Evolutionary conservation across 2,329 filamentous ascomycete genomes (phyloP).

Genomic region (Colletotrichum magnum): DNA sequence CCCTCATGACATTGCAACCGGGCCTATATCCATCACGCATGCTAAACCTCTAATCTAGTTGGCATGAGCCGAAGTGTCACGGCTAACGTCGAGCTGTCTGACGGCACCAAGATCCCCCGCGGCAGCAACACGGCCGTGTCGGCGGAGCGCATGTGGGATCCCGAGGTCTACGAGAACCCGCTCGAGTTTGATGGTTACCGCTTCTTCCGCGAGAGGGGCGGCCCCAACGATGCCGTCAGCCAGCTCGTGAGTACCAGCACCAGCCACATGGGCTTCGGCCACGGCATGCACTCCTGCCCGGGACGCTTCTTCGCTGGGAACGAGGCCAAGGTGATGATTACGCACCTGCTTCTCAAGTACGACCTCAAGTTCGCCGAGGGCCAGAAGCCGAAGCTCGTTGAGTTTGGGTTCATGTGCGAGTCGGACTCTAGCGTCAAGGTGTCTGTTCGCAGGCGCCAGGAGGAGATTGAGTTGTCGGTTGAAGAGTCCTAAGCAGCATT

Average conservation of each 20-base stretch:
- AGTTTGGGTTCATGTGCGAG: conserved; percentile 11
- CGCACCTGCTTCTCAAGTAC: conserved; percentile 15
- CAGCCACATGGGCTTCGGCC: conserved; percentile 23
- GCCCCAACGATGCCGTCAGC: not conserved
- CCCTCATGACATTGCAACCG: not conserved
- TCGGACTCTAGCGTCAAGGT: not conserved
- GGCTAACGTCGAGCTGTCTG: not conserved
- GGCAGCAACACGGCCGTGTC: conserved; percentile 2
- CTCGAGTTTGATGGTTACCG: conserved; percentile 18
- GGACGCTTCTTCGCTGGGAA: conserved; percentile 24
- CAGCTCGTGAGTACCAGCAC: conserved; percentile 9
- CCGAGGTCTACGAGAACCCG: not conserved
- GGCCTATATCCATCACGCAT: not conserved
- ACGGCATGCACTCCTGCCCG: conserved; percentile 16
- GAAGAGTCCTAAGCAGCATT: not conserved
- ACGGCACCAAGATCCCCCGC: conserved; percentile 2
- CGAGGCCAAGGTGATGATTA: conserved; percentile 13
- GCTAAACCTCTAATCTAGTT: not conserved
- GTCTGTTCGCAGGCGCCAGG: not conserved
- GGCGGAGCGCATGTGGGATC: conserved; percentile 20
- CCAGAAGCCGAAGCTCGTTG: conserved; percentile 9
- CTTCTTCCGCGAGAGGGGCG: conserved; percentile 2
- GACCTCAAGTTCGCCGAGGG: conserved; percentile 7
- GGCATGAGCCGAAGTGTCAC: not conserved
- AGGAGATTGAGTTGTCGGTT: conserved; percentile 11